A percentile compares a stretch with the other conserved stretches of the same genome.
phyloP scores from a whole-genome alignment of 257 asterid species.

The Rauvolfia tetraphylla region DNA sequence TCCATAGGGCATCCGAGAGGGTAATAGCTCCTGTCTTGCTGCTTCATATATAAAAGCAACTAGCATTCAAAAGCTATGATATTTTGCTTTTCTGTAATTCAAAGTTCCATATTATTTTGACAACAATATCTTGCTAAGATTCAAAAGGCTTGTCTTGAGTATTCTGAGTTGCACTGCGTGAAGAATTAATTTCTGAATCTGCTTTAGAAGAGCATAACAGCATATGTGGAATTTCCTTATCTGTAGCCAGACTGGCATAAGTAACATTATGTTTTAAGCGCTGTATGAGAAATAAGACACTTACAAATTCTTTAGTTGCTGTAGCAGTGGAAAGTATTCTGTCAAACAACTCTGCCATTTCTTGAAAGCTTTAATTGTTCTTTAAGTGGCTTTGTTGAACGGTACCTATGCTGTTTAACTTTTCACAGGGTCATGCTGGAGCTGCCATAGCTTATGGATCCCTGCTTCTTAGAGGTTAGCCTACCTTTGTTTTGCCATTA shows the following conservation, averaged over 20 bases:
- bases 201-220: not conserved
- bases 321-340: not conserved
- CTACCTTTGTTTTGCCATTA: not conserved
- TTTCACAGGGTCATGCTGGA: slow-evolving; percentile 77
- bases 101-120: not conserved
- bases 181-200: not conserved
- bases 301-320: not conserved
- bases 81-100: not conserved
- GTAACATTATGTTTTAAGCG: not conserved
- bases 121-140: not conserved
- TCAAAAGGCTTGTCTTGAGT: not conserved
- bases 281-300: not conserved
- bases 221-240: not conserved
- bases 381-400: slow-evolving; percentile 9
- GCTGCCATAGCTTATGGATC: slow-evolving; percentile 94
- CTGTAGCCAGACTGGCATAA: not conserved
- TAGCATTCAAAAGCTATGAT: not conserved
- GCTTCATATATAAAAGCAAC: slow-evolving; percentile 15
- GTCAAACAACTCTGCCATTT: not conserved
- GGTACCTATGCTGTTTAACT: slow-evolving; percentile 17
- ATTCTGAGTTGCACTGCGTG: not conserved
- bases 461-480: slow-evolving; percentile 71
- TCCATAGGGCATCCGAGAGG: slow-evolving; percentile 94
- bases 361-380: slow-evolving; percentile 2
- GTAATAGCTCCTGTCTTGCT: slow-evolving; percentile 28